Evolutionary conservation across 805 yeast genomes (phyloP).

Genomic region (Saccharomycopsis vini): DNA sequence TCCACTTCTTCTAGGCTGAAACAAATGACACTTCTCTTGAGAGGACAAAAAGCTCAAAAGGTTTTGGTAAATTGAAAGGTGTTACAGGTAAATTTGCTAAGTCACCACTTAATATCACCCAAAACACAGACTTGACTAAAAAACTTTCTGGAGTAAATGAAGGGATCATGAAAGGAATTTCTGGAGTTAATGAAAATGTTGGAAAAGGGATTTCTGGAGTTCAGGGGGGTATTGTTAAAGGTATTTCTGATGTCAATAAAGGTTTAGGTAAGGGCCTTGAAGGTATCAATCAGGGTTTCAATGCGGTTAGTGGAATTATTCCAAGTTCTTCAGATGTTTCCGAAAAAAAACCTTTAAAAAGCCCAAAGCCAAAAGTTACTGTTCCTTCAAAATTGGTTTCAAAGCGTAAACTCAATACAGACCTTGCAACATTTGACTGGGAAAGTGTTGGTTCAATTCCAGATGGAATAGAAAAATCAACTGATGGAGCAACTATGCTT

Average conservation of each 20-base stretch:
- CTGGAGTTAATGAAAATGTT: conserved; percentile 3
- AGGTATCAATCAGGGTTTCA: background rate
- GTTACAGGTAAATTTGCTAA: conserved; percentile 1
- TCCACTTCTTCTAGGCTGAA: too few relatives aligned
- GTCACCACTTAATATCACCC: background rate
- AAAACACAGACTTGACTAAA: conserved; percentile 7
- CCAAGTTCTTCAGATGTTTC: too few relatives aligned
- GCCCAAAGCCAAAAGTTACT: background rate
- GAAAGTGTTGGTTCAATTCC: conserved; percentile 15
- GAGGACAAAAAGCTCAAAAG: conserved; percentile 5
- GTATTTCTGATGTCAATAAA: conserved; percentile 1
- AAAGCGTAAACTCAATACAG: conserved; percentile 13
- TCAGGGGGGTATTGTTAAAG: background rate
- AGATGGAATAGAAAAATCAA: conserved; percentile 1
- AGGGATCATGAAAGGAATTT: conserved; percentile 5
- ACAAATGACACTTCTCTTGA: background rate
- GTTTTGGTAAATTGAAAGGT: conserved; percentile 15
- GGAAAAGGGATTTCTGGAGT: conserved; percentile 5
- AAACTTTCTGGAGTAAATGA: background rate
- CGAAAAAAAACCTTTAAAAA: too few relatives aligned
- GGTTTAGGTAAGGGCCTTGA: conserved; percentile 1
- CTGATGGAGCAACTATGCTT: conserved; percentile 20
- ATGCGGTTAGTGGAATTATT: too few relatives aligned
- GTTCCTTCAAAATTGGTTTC: background rate
- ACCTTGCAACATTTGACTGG: conserved; percentile 18